phyloP scores from a whole-genome alignment of 352 stramenopile genomes.

The Pythium myriotylum region DNA sequence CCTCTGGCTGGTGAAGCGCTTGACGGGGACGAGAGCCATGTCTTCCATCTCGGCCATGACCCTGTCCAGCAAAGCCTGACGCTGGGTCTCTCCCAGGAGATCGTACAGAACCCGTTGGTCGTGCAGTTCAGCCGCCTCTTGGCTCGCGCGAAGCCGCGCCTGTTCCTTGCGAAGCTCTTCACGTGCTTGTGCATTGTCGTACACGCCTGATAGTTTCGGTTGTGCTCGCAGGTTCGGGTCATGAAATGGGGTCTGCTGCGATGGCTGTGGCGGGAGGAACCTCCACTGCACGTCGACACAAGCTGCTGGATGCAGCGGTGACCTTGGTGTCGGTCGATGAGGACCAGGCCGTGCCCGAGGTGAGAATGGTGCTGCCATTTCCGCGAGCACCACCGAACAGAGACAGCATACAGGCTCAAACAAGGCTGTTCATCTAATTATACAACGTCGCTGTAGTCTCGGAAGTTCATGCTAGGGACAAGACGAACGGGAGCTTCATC shows the following conservation, averaged over 20 bases:
- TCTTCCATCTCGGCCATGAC: conserved; percentile 73
- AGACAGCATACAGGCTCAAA: too few relatives aligned
- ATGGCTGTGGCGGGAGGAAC: conserved; percentile 39
- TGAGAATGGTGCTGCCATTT: conserved; percentile 18
- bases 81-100: conserved; percentile 63
- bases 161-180: conserved; percentile 32
- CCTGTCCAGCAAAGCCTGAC: conserved; percentile 57
- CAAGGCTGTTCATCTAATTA: too few relatives aligned
- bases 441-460: neutral
- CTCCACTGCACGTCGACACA: conserved; percentile 51
- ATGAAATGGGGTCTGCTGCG: conserved; percentile 1
- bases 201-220: conserved; percentile 11
- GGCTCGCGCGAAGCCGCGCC: conserved; percentile 4
- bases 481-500: too few relatives aligned
- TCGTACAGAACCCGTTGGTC: conserved; percentile 44
- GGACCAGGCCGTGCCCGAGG: conserved; percentile 1
- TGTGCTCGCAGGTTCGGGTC: neutral
- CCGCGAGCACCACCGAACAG: conserved; percentile 1
- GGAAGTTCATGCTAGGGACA: neutral
- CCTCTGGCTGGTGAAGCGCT: neutral
- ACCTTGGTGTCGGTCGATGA: neutral
- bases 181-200: conserved; percentile 15
- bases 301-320: neutral
- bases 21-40: conserved; percentile 29
- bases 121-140: conserved; percentile 17